A percentile compares a stretch with the other conserved stretches of the same genome.
These are phyloP conservation scores for Lachnellula cervina DNA, from an alignment of 2,329 filamentous ascomycete genomes.

Conservation along the genomic window DNA sequence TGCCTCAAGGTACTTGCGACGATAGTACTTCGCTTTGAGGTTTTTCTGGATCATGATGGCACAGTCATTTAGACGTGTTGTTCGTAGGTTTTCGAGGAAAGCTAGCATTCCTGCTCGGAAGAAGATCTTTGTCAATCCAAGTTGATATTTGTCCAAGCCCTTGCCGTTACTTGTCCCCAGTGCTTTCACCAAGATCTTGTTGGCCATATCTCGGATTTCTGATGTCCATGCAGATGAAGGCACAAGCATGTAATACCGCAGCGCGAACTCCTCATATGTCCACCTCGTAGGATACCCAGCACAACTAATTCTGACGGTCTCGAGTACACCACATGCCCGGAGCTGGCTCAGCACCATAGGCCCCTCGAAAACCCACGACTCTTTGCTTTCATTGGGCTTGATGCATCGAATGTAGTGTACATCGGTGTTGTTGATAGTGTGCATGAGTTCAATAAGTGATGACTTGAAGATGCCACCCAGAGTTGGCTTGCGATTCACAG, in stretches of 20 bases:
- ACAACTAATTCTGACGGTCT: conserved; percentile 95
- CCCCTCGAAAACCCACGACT: conserved; percentile 95
- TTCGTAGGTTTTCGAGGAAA: conserved; percentile 91
- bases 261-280: conserved; percentile 98
- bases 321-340: conserved; percentile 95
- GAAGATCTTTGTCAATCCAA: conserved; percentile 98
- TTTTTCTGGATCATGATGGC: conserved; percentile 99
- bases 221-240: conserved; percentile 86
- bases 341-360: conserved; percentile 98
- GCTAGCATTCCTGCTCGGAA: conserved; percentile 99
- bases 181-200: conserved; percentile 84
- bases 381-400: conserved; percentile 96
- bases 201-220: conserved; percentile 90
- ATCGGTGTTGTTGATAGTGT: conserved; percentile 95
- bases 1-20: conserved; percentile 83
- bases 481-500: conserved; percentile 92
- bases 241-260: conserved; percentile 97
- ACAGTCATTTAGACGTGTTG: conserved; percentile 83
- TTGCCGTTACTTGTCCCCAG: conserved; percentile 71
- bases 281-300: conserved; percentile 96
- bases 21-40: conserved; percentile 89
- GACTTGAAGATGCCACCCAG: conserved; percentile 98
- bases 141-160: conserved; percentile 88
- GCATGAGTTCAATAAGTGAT: conserved; percentile 95
- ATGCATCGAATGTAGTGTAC: conserved; percentile 99